Evolutionary conservation across 768 basidiomycete species (phyloP).

Genomic region (Boletus subparvulus): DNA sequence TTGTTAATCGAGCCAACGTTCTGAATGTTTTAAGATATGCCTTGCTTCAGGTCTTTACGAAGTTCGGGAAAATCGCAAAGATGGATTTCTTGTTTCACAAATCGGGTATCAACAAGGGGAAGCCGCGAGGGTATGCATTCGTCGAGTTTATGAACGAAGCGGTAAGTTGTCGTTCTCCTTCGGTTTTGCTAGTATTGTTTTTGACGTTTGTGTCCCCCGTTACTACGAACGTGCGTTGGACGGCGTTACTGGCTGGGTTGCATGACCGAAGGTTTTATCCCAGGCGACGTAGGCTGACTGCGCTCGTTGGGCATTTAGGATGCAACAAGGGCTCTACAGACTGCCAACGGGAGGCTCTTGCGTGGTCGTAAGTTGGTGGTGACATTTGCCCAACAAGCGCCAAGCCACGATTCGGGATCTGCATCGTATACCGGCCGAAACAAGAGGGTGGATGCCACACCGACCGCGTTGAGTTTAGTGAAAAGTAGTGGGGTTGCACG

Average conservation of each 20-base stretch:
- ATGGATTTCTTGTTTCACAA: constrained; percentile 97
- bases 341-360: constrained; percentile 75
- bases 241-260: constrained; percentile 15
- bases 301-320: constrained; percentile 55
- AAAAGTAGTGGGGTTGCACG: constrained; percentile 63
- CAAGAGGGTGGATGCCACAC: constrained; percentile 57
- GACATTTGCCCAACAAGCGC: constrained; percentile 90
- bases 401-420: constrained; percentile 33
- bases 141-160: constrained; percentile 77
- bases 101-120: constrained; percentile 82
- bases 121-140: constrained; percentile 94
- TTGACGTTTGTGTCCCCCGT: constrained; percentile 27
- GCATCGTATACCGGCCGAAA: constrained; percentile 36
- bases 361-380: constrained; percentile 88
- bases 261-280: constrained; percentile 22
- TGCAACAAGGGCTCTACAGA: constrained; percentile 71
- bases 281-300: constrained; percentile 18
- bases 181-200: constrained; percentile 18
- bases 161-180: constrained; percentile 53
- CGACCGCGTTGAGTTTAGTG: constrained; percentile 85
- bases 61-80: constrained; percentile 89
- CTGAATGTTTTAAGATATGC: constrained; percentile 59
- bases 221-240: constrained; percentile 21
- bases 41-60: constrained; percentile 85
- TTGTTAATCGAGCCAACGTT: background rate